Conservation (phyloP, 805 yeast genomes). For the Hanseniaspora lachancei region DNA sequence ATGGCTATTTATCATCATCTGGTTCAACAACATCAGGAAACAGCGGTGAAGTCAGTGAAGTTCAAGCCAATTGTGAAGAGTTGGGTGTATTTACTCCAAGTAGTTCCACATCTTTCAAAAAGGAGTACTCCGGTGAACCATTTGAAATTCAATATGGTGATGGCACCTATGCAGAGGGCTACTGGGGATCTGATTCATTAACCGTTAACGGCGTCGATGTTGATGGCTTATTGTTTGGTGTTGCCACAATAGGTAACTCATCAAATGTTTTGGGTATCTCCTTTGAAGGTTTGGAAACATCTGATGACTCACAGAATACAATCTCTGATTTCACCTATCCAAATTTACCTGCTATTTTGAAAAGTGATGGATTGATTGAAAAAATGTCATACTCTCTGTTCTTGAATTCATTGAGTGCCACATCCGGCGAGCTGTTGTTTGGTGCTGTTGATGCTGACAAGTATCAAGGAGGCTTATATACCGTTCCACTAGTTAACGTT, state of each 20-base stretch:
- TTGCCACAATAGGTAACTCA: conserved; percentile 54
- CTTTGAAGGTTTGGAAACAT: conserved; percentile 52
- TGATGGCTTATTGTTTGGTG: conserved; percentile 51
- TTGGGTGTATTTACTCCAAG: conserved; percentile 2
- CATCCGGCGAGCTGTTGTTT: conserved; percentile 46
- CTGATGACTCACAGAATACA: conserved; percentile 29
- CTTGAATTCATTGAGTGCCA: conserved; percentile 34
- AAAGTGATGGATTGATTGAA: conserved; percentile 42
- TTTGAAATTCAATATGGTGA: conserved; percentile 44
- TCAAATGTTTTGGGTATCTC: conserved; percentile 60
- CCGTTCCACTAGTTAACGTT: conserved; percentile 40
- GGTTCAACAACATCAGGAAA: not conserved
- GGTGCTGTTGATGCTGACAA: conserved; percentile 62
- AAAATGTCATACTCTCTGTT: conserved; percentile 50
- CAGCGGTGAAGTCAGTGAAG: not conserved
- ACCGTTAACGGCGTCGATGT: conserved; percentile 39
- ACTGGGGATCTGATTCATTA: conserved; percentile 43
- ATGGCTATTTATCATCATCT: not conserved
- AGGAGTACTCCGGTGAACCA: not conserved
- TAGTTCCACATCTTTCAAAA: not conserved
- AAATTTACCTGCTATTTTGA: conserved; percentile 55
- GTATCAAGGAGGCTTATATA: conserved; percentile 38
- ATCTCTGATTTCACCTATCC: conserved; percentile 30
- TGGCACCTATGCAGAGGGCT: conserved; percentile 32
- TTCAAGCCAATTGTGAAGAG: not conserved